phyloP scores from a whole-genome alignment of 768 basidiomycete genomes.

The Termitomyces eurrhizus region DNA sequence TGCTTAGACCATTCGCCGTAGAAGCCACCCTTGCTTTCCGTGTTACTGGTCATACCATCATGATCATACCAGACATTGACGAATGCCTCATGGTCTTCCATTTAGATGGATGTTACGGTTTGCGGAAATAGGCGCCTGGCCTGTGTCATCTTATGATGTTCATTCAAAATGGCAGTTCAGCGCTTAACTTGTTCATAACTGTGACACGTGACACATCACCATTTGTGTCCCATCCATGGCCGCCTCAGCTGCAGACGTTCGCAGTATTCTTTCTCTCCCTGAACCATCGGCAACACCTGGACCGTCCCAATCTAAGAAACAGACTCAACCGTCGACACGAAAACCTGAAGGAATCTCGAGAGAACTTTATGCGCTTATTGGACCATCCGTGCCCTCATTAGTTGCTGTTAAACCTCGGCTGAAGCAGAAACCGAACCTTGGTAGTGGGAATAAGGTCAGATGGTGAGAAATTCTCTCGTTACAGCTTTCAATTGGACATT shows the following conservation, averaged over 20 bases:
- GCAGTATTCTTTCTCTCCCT: conserved; percentile 74
- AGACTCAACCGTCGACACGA: conserved; percentile 34
- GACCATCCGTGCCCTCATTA: conserved; percentile 86
- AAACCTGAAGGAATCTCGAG: conserved; percentile 91
- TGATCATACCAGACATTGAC: conserved; percentile 17
- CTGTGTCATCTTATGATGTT: not conserved
- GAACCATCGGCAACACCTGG: conserved; percentile 36
- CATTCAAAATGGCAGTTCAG: not conserved
- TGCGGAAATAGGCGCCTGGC: not conserved
- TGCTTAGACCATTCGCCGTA: conserved; percentile 50
- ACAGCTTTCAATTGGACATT: not conserved
- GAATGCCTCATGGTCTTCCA: conserved; percentile 14
- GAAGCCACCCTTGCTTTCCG: conserved; percentile 33
- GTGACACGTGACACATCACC: conserved; percentile 2
- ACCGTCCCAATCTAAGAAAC: conserved; percentile 47
- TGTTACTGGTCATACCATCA: not conserved
- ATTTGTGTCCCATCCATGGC: conserved; percentile 42
- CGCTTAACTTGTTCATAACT: not conserved
- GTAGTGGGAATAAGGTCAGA: conserved; percentile 56
- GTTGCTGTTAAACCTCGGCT: conserved; percentile 78
- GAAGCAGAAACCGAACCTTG: conserved; percentile 81
- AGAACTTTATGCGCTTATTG: conserved; percentile 92
- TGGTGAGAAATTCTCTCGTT: conserved; percentile 46
- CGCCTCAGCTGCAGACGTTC: conserved; percentile 74
- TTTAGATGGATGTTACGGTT: conserved; percentile 1